Base-by-base conservation (phyloP, 192 early-diverging fungal species). In the Coemansia biformis region DNA sequence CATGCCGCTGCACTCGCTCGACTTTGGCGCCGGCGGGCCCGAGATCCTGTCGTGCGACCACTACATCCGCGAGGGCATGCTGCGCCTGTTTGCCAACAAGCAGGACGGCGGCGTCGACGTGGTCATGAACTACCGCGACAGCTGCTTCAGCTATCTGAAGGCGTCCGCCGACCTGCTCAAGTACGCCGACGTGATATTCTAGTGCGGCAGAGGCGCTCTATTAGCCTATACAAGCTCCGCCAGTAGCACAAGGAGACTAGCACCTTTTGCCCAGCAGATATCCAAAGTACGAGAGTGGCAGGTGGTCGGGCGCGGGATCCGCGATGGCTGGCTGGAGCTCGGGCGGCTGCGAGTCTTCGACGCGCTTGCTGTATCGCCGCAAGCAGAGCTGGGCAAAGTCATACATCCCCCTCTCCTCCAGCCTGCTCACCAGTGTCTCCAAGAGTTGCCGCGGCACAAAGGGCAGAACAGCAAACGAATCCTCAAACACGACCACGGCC, bases 61-160 rank as follows among this genome's bases (percentile, higher is more conserved):
- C 38, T 66, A 22, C 22, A 45, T 29, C 34, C 42, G 52, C 18
- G 70, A 74, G 4, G 70, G 70, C 4, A 62, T 74, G 58, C 24
- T 30, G 19, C 49, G 57, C 30, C 34, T 66, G 36, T 51, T 54
- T 6, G 43, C 63, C 14, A 66, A 74, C 50, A 28, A 39, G 9
- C 70, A 74, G 37, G 58, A 74, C 30, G 62, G 62, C 15, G 70
- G 70, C 16, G 16, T 74, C 2, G 63, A 74, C 37, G 26, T 74
- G 42, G 39, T 58, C n/a, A 15, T 74, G 2, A 74, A 74, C 54
- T 54, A 57, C 32, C 30, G 34, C 2, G 59, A 66, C 26, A 40
- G 35, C 18, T 43, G 43, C 37, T 74, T 74, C 39, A 26, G 54
- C n/a, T 33, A 45, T 18, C 29, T 74, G 0, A 23, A 45, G 14